phyloP scores from a whole-genome alignment of 805 yeast genomes.

The Kodamaea neixiangensis region DNA sequence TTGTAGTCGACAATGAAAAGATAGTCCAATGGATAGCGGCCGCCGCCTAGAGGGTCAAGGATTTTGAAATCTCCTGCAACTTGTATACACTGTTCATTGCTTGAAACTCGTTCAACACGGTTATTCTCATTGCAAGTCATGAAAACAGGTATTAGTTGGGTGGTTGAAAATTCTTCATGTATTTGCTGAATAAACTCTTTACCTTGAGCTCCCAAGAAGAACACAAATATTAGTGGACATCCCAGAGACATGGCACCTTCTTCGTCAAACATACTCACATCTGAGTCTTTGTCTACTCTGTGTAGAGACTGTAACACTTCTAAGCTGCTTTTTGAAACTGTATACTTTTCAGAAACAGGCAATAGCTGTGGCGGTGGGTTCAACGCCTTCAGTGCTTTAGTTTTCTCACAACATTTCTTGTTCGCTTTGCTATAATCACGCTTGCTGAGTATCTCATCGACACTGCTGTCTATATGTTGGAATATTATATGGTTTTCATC shows the following conservation, averaged over 20 bases:
- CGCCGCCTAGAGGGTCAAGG: conserved; percentile 40
- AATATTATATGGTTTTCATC: conserved; percentile 2
- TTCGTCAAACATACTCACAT: neutral
- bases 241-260: neutral
- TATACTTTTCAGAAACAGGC: neutral
- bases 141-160: conserved; percentile 11
- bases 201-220: conserved; percentile 35
- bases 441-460: neutral
- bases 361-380: neutral
- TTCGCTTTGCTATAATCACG: neutral
- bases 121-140: conserved; percentile 17
- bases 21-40: conserved; percentile 34
- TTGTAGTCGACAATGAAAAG: conserved; percentile 22
- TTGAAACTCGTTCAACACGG: conserved; percentile 8
- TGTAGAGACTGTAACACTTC: neutral
- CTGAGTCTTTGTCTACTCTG: neutral
- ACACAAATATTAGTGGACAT: conserved; percentile 16
- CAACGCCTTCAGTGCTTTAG: neutral
- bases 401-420: neutral
- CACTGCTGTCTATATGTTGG: neutral
- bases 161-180: conserved; percentile 10
- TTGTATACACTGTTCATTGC: conserved; percentile 20
- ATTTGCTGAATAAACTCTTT: conserved; percentile 27
- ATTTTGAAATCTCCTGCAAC: conserved; percentile 27
- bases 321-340: neutral